Conservation (phyloP, 2,329 filamentous ascomycete species). For the Simplicillium sp. region DNA sequence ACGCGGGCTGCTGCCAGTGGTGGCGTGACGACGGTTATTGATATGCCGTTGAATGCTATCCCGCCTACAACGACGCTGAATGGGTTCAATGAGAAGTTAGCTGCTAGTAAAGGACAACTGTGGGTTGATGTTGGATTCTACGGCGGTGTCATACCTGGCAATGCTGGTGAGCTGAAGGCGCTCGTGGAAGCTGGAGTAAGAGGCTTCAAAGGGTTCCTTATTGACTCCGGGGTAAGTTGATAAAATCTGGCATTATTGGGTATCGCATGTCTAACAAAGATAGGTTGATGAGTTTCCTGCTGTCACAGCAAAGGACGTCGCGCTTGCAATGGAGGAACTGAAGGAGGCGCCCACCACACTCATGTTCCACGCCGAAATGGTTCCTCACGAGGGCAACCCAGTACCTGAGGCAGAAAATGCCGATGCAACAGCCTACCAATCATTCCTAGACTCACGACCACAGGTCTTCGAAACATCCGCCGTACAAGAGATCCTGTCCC, state of each 20-base stretch:
- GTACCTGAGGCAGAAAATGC: slow-evolving; percentile 70
- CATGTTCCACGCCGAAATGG: slow-evolving; percentile 99
- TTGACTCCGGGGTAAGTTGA: slow-evolving; percentile 78
- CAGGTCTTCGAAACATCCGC: slow-evolving; percentile 87
- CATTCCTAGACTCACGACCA: slow-evolving; percentile 85
- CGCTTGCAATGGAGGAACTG: slow-evolving; percentile 69
- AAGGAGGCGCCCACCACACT: slow-evolving; percentile 77
- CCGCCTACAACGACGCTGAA: slow-evolving; percentile 86
- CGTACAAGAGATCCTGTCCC: slow-evolving; percentile 73
- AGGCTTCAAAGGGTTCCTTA: slow-evolving; percentile 96
- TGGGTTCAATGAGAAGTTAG: slow-evolving; percentile 76
- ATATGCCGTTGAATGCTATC: slow-evolving; percentile 97
- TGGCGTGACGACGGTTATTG: slow-evolving; percentile 90
- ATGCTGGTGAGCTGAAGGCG: slow-evolving; percentile 66
- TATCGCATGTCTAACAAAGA: slow-evolving; percentile 8
- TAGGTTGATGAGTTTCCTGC: slow-evolving; percentile 94
- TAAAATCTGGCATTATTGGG: background rate
- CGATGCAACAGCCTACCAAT: slow-evolving; percentile 69
- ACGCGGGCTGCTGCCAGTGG: slow-evolving; percentile 90
- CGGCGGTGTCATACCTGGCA: slow-evolving; percentile 87
- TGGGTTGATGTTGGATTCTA: slow-evolving; percentile 99
- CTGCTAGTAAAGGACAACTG: slow-evolving; percentile 76
- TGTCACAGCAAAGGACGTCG: slow-evolving; percentile 70
- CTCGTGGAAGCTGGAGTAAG: slow-evolving; percentile 79
- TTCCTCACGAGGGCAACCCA: slow-evolving; percentile 73